Evolutionary conservation across 495 filamentous ascomycete genomes (phyloP).

Genomic region (Penicillium flavigenum): DNA sequence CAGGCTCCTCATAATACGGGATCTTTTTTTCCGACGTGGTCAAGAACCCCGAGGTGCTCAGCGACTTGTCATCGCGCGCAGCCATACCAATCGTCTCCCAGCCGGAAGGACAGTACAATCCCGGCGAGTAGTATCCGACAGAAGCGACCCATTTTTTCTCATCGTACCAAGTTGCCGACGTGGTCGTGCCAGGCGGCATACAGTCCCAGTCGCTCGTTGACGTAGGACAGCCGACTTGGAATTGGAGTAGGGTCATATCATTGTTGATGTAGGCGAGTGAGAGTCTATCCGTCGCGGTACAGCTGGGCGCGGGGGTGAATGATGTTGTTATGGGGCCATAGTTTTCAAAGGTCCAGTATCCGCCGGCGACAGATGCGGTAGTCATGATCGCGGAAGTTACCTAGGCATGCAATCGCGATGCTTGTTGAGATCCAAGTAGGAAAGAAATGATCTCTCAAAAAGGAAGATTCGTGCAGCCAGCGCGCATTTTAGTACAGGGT

Average conservation of each 20-base stretch:
- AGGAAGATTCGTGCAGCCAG: no score
- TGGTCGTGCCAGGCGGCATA: slow-evolving; percentile 1
- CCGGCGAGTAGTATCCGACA: slow-evolving; percentile 10
- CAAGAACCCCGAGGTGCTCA: background rate
- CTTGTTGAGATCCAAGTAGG: background rate
- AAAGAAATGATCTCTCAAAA: background rate
- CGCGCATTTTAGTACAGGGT: no score
- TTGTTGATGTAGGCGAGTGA: background rate
- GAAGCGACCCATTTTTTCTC: background rate
- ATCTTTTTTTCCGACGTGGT: background rate
- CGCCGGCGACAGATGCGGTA: slow-evolving; percentile 1
- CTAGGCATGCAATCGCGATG: background rate
- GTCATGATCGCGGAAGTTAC: background rate
- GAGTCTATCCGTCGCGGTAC: slow-evolving; percentile 1
- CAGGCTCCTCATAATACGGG: background rate
- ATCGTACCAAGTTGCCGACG: background rate
- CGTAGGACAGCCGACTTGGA: slow-evolving; percentile 3
- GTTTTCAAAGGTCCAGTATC: slow-evolving; percentile 16
- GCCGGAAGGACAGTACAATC: slow-evolving; percentile 10
- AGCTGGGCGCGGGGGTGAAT: slow-evolving; percentile 14
- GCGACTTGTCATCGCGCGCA: slow-evolving; percentile 2
- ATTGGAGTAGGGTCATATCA: background rate
- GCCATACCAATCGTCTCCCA: slow-evolving; percentile 7
- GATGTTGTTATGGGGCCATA: slow-evolving; percentile 13
- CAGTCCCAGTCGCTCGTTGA: background rate